These are phyloP conservation scores for Neurospora sp. DNA, from an alignment of 495 filamentous ascomycete genomes.

Conservation along the genomic window DNA sequence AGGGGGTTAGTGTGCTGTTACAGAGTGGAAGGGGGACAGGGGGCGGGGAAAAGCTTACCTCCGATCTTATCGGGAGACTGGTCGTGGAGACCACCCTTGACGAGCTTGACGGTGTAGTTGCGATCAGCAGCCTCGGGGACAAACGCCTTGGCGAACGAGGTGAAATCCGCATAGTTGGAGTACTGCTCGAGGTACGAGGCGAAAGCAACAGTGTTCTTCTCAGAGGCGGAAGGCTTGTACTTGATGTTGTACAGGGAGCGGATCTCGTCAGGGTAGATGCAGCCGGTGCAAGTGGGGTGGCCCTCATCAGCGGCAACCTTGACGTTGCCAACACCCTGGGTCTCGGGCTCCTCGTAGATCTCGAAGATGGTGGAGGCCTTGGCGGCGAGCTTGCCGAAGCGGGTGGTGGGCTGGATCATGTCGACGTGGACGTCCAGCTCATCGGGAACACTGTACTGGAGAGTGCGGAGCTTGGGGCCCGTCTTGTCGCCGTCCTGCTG, in stretches of 20 bases:
- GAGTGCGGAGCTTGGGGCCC: conserved; percentile 40
- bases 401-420: conserved; percentile 59
- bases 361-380: conserved; percentile 22
- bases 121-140: conserved; percentile 29
- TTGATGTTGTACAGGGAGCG: conserved; percentile 48
- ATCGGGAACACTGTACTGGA: conserved; percentile 55
- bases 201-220: conserved; percentile 26
- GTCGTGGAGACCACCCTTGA: conserved; percentile 48
- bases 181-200: conserved; percentile 46
- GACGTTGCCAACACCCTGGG: conserved; percentile 4
- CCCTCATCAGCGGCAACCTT: conserved; percentile 9
- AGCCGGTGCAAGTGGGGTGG: conserved; percentile 30
- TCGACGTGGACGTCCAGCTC: conserved; percentile 49
- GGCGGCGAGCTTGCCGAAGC: conserved; percentile 35
- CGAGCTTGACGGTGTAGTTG: conserved; percentile 53
- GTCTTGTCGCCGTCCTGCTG: conserved; percentile 27
- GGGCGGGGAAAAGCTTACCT: conserved; percentile 12
- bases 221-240: conserved; percentile 13
- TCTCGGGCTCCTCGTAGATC: conserved; percentile 4
- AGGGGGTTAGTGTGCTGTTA: background rate
- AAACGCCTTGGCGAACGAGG: conserved; percentile 39
- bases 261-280: conserved; percentile 50
- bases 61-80: conserved; percentile 22
- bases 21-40: background rate
- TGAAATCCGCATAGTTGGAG: conserved; percentile 47